These are phyloP conservation scores for Torulaspora gathmanii DNA, from an alignment of 805 yeast genomes.

Conservation along the genomic window DNA sequence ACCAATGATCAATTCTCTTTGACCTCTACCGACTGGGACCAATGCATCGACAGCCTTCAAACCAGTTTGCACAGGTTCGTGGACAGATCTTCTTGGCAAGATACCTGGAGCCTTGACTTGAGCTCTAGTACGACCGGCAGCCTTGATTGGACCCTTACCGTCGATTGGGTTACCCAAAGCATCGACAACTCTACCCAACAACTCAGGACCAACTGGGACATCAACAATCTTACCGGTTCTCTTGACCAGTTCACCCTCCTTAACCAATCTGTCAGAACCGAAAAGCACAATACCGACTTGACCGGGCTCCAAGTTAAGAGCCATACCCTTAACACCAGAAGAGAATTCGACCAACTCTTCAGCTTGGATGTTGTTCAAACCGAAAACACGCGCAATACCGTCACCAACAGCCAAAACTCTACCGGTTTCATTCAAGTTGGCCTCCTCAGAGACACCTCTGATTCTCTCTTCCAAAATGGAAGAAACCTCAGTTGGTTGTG, in stretches of 20 bases:
- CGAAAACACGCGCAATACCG: constrained; percentile 99
- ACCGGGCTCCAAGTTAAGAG: constrained; percentile 99
- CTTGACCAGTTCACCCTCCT: constrained; percentile 99
- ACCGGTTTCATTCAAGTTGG: constrained; percentile 98
- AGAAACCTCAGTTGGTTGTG: constrained; percentile 99
- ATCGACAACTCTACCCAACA: constrained; percentile 98
- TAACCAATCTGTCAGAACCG: constrained; percentile 98
- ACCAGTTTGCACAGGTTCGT: constrained; percentile 99
- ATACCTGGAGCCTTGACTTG: constrained; percentile 99
- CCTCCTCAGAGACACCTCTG: constrained; percentile 97
- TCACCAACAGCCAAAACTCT: constrained; percentile 99
- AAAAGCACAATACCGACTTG: constrained; percentile 99
- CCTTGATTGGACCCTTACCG: constrained; percentile 97
- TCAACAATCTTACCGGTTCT: constrained; percentile 99
- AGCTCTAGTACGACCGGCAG: constrained; percentile 84
- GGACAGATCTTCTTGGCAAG: constrained; percentile 97
- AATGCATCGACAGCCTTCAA: constrained; percentile 97
- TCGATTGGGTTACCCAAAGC: constrained; percentile 99
- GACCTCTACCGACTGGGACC: constrained; percentile 99
- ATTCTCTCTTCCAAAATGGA: constrained; percentile 98
- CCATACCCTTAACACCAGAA: constrained; percentile 99
- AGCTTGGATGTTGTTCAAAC: constrained; percentile 99
- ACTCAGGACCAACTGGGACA: constrained; percentile 97
- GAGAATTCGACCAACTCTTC: constrained; percentile 99
- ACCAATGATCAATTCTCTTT: constrained; percentile 99